Evolutionary conservation across 1,284 basidiomycete species (phyloP).

Genomic region (Erythrobasidium hasegawianum): DNA sequence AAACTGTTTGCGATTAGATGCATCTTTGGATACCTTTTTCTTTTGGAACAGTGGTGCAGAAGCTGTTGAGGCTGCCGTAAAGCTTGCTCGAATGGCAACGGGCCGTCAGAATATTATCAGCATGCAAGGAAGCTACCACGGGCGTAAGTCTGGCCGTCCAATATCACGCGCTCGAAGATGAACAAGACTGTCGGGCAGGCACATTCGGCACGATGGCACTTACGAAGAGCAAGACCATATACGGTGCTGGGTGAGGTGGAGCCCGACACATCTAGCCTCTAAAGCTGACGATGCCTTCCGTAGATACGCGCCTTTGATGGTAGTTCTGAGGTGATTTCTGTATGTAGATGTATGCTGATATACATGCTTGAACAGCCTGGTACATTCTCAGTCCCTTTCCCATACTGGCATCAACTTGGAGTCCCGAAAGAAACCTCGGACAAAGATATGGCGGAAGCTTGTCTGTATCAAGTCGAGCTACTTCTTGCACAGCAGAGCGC

Average conservation of each 20-base stretch:
- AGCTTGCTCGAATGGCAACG: constrained; percentile 69
- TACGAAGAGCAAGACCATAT: constrained; percentile 86
- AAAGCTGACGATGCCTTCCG: not conserved
- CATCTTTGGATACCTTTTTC: constrained; percentile 87
- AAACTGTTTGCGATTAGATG: constrained; percentile 53
- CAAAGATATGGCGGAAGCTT: constrained; percentile 55
- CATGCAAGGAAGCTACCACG: constrained; percentile 86
- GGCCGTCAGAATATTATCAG: constrained; percentile 79
- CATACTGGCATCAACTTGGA: constrained; percentile 87
- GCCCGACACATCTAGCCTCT: not conserved
- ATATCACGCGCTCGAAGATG: not conserved
- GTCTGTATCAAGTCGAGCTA: constrained; percentile 74
- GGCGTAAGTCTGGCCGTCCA: constrained; percentile 56
- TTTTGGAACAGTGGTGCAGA: constrained; percentile 85
- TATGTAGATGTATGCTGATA: no score
- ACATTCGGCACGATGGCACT: constrained; percentile 72
- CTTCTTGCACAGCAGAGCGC: constrained; percentile 77
- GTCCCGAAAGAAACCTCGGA: constrained; percentile 61
- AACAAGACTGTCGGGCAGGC: constrained; percentile 7
- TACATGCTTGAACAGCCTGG: constrained; percentile 61
- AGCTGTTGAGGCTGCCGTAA: constrained; percentile 76
- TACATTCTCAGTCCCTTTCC: constrained; percentile 75
- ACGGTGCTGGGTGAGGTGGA: constrained; percentile 71
- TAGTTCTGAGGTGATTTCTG: no score
- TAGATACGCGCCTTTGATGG: constrained; percentile 27